Percentiles rank a stretch among this genome's conserved stretches.
These are phyloP conservation scores for Nannochloris sp. DNA, from an alignment of 139 green algal genomes.

Conservation along the genomic window DNA sequence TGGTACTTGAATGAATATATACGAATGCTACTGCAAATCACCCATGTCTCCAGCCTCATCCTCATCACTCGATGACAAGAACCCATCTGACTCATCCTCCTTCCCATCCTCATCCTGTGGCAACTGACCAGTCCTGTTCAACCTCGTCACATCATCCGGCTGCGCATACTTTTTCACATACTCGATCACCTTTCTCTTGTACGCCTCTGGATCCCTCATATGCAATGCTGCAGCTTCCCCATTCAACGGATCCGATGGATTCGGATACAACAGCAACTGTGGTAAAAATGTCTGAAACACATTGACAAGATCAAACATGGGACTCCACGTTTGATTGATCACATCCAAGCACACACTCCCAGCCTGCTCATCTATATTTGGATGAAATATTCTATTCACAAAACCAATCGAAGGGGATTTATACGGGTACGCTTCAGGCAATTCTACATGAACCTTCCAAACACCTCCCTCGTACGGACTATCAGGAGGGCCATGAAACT, in stretches of 20 bases:
- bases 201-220: conserved; percentile 88
- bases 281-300: conserved; percentile 99
- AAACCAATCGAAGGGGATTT: conserved; percentile 95
- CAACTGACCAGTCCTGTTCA: conserved; percentile 1
- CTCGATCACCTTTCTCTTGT: conserved; percentile 74
- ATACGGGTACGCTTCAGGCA: conserved; percentile 86
- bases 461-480: conserved; percentile 88
- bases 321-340: conserved; percentile 99
- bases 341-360: conserved; percentile 97
- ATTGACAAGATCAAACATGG: conserved; percentile 99
- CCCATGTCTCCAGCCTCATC: conserved; percentile 1
- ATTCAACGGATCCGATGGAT: conserved; percentile 95
- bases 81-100: conserved; percentile 9
- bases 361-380: conserved; percentile 90
- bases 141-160: conserved; percentile 31
- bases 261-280: conserved; percentile 97
- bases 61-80: conserved; percentile 6
- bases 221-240: conserved; percentile 94
- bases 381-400: conserved; percentile 96
- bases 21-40: no score
- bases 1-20: not conserved
- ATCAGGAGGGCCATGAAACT: conserved; percentile 81
- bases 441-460: conserved; percentile 94
- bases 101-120: conserved; percentile 14
- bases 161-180: conserved; percentile 65